Conservation (phyloP, 805 yeast genomes). For the Hanseniaspora pseudoguilliermondii region DNA sequence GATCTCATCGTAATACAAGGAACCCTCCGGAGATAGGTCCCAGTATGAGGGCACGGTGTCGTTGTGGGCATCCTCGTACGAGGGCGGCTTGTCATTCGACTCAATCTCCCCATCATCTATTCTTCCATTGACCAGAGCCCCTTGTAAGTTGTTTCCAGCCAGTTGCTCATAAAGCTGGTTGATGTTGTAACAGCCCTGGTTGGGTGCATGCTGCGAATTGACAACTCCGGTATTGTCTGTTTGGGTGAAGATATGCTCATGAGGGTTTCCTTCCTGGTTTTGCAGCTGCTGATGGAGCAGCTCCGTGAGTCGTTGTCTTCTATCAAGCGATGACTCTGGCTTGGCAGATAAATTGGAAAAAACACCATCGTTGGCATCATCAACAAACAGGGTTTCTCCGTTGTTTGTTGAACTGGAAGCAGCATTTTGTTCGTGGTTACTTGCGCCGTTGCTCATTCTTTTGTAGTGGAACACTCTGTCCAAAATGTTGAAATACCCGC, state of each 20-base stretch:
- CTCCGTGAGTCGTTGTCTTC: slow-evolving; percentile 4
- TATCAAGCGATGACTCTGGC: slow-evolving; percentile 39
- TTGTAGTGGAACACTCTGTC: slow-evolving; percentile 27
- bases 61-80: slow-evolving; percentile 89
- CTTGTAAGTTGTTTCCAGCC: background rate
- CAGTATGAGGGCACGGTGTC: slow-evolving; percentile 94
- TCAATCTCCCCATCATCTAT: slow-evolving; percentile 18
- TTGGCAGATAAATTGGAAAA: slow-evolving; percentile 85
- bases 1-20: slow-evolving; percentile 64
- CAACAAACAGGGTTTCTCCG: slow-evolving; percentile 1
- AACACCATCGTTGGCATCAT: slow-evolving; percentile 66
- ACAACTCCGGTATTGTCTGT: background rate
- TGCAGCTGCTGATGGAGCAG: slow-evolving; percentile 8
- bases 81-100: slow-evolving; percentile 52
- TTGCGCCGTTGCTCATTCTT: slow-evolving; percentile 20
- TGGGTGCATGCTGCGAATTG: background rate
- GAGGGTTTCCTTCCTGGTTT: background rate
- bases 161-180: slow-evolving; percentile 10
- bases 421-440: background rate
- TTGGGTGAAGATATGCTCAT: background rate
- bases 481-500: slow-evolving; percentile 30
- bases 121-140: slow-evolving; percentile 13
- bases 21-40: slow-evolving; percentile 71
- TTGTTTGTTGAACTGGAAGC: slow-evolving; percentile 5
- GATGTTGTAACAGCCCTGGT: background rate